These are phyloP conservation scores for Pleurotus giganteus DNA, from an alignment of 768 basidiomycete genomes.

Conservation along the genomic window DNA sequence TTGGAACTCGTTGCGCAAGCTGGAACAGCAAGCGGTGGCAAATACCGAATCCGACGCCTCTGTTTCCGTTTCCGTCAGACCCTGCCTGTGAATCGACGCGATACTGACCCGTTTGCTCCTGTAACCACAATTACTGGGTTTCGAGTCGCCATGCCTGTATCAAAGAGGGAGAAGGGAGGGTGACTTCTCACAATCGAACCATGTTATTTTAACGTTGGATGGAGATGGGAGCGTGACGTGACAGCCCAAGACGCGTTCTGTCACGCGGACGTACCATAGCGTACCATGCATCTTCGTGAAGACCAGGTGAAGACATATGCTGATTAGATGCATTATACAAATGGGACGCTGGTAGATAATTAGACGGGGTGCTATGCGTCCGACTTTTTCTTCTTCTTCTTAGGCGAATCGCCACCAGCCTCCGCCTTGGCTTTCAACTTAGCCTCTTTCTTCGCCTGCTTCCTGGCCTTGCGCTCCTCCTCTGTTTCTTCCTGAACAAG, in stretches of 20 bases:
- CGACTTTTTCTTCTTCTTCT: conserved; percentile 64
- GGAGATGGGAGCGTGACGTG: background rate
- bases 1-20: conserved; percentile 47
- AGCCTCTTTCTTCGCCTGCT: conserved; percentile 72
- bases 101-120: conserved; percentile 67
- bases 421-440: conserved; percentile 41
- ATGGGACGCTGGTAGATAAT: background rate
- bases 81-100: background rate
- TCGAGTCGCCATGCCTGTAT: conserved; percentile 25
- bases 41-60: conserved; percentile 82
- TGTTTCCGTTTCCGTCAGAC: conserved; percentile 29
- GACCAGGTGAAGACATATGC: conserved; percentile 18
- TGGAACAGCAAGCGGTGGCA: conserved; percentile 76
- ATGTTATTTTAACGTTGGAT: background rate
- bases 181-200: background rate
- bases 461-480: conserved; percentile 78
- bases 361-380: conserved; percentile 27
- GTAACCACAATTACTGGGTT: conserved; percentile 63
- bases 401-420: conserved; percentile 24
- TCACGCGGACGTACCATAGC: conserved; percentile 11
- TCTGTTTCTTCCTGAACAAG: conserved; percentile 63
- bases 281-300: conserved; percentile 21
- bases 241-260: background rate
- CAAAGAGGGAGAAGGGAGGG: conserved; percentile 1
- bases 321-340: conserved; percentile 10